phyloP scores from a whole-genome alignment of 805 yeast genomes.

The Isabelozyma heimii region DNA sequence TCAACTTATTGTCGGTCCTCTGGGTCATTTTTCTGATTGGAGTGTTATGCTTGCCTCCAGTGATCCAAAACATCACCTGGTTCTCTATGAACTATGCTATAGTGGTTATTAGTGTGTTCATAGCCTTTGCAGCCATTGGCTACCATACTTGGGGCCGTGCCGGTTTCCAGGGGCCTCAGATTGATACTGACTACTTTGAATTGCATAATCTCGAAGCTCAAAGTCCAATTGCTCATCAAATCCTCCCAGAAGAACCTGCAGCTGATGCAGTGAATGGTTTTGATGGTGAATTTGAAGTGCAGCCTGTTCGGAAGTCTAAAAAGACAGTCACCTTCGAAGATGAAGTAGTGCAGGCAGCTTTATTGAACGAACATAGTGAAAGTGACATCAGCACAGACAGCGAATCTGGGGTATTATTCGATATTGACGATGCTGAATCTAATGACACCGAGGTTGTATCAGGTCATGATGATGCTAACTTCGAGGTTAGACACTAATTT shows the following conservation, averaged over 20 bases:
- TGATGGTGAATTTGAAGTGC: too few relatives aligned
- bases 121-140: constrained; percentile 46
- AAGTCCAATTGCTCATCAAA: constrained; percentile 5
- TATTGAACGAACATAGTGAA: neutral
- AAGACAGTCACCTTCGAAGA: neutral
- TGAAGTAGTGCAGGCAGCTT: neutral
- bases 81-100: constrained; percentile 60
- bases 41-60: constrained; percentile 70
- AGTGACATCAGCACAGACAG: neutral
- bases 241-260: neutral
- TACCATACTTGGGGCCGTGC: constrained; percentile 61
- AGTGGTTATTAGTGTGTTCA: constrained; percentile 53
- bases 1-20: constrained; percentile 55
- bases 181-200: constrained; percentile 45
- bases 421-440: too few relatives aligned
- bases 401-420: neutral
- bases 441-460: too few relatives aligned
- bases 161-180: constrained; percentile 62
- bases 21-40: constrained; percentile 61
- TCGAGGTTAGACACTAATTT: too few relatives aligned
- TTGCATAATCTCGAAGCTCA: constrained; percentile 27
- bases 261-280: neutral
- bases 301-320: neutral
- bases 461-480: too few relatives aligned
- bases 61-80: constrained; percentile 41